Conservation (phyloP, 345 rosid species). For the Reutealis trisperma region DNA sequence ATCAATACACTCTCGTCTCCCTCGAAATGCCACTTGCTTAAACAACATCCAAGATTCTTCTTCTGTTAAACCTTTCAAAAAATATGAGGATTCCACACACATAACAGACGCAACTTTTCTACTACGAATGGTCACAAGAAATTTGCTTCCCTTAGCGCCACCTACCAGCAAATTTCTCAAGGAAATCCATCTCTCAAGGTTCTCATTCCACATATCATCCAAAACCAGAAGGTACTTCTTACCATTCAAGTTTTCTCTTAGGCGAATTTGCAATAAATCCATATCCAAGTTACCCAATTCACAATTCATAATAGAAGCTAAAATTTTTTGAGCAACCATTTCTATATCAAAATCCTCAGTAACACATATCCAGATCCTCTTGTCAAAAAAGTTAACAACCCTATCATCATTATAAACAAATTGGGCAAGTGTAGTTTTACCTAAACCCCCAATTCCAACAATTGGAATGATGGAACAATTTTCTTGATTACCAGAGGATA, state of each 20-base stretch:
- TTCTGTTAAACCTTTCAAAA: conserved; percentile 10
- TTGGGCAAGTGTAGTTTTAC: conserved; percentile 22
- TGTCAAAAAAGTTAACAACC: conserved; percentile 1
- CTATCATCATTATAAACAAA: conserved; percentile 17
- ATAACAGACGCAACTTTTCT: conserved; percentile 14
- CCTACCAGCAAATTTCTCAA: conserved; percentile 12
- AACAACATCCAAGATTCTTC: conserved; percentile 21
- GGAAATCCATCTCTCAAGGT: conserved; percentile 14
- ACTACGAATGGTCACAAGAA: conserved; percentile 18
- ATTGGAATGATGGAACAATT: conserved; percentile 2
- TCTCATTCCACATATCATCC: conserved; percentile 25
- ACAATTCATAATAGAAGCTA: conserved; percentile 1
- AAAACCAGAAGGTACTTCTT: conserved; percentile 9
- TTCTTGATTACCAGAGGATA: background rate
- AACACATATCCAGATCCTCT: conserved; percentile 20
- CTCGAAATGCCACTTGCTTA: conserved; percentile 10
- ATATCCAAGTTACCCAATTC: conserved; percentile 6
- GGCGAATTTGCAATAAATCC: conserved; percentile 11
- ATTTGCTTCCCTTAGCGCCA: conserved; percentile 11
- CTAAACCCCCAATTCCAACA: conserved; percentile 22
- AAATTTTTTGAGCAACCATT: conserved; percentile 4
- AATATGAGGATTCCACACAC: background rate
- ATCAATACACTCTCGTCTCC: background rate
- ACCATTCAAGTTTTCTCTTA: conserved; percentile 8
- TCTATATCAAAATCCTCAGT: conserved; percentile 15